These are phyloP conservation scores for Erysimum pusillum DNA, from an alignment of 441 rosid species.

Conservation along the genomic window DNA sequence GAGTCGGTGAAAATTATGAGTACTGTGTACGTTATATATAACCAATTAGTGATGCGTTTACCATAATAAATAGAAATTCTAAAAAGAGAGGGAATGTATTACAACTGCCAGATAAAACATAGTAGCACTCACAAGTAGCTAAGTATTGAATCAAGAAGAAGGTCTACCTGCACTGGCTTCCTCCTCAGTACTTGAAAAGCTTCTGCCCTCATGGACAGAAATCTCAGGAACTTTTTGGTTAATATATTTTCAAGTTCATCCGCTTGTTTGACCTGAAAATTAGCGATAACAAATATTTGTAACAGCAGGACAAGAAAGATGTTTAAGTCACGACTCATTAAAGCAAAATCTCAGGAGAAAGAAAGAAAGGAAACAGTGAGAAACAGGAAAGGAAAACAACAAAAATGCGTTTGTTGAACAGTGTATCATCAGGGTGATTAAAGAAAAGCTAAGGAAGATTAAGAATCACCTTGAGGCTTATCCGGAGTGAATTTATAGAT, in stretches of 20 bases:
- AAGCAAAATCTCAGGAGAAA: background rate
- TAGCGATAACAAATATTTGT: background rate
- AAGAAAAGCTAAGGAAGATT: constrained; percentile 25
- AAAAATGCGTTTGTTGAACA: background rate
- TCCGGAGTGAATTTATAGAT: constrained; percentile 91
- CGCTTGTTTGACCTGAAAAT: constrained; percentile 82
- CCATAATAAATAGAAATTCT: background rate
- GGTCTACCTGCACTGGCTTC: constrained; percentile 85
- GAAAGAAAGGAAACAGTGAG: constrained; percentile 3
- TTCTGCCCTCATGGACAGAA: constrained; percentile 98
- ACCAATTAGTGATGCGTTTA: constrained; percentile 12
- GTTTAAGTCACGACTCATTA: background rate
- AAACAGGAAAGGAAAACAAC: constrained; percentile 5
- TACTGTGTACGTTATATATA: constrained; percentile 1
- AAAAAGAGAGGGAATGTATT: constrained; percentile 22
- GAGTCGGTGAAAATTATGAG: too few relatives aligned
- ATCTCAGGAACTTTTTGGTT: constrained; percentile 87
- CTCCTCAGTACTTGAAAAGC: constrained; percentile 97
- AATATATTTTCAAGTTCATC: constrained; percentile 97
- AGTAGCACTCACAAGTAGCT: background rate
- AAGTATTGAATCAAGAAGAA: constrained; percentile 21
- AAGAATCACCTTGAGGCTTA: constrained; percentile 86
- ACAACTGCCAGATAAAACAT: constrained; percentile 10
- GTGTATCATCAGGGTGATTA: constrained; percentile 9
- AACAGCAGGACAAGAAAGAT: background rate